Base-by-base conservation (phyloP, 805 yeast species). In the Nakazawaea holstii region DNA sequence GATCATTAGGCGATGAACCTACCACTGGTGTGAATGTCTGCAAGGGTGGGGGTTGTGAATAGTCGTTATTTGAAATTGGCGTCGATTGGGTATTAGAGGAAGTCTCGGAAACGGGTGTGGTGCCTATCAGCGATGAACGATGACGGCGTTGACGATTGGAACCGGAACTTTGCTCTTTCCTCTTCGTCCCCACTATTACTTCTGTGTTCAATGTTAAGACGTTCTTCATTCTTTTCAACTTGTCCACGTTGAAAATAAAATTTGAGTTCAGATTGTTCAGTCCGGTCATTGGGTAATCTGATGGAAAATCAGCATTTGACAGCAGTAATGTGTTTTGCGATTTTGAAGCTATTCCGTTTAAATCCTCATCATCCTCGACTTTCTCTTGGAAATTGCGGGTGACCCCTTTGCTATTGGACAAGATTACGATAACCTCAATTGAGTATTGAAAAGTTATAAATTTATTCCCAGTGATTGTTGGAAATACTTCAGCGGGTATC, bases 401-500 rank as follows among this genome's bases (percentile, higher is more conserved):
- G 6, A 71, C 64, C 8, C 62, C 55, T 50, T 69, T 73, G 50
- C 77, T 81, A 20, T 84, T 87, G 2, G 91, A 81, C 37, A 91
- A 65, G 58, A 90, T 90, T n/a, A 87, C 79, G 48, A 88, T 72
- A 2, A 86, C 90, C 60, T 90, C 97, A 13, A 90, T 68, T 59
- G 84, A 87, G 60, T 91, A 90, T 59, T 87, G 92, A 62, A 90
- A 90, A 2, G 89, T 74, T 8, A 89, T 88, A 41, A 83, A 66
- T 2, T 79, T 80, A 44, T 87, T 77, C 1, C 86, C 85, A 14
- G 78, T 73, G 11, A 88, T 86, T 0, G 96, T 87, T 0, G 96
- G 95, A 59, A 90, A 88, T 0, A 87, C 82, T 55, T 90, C 96
- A 0, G 85, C 78, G 0, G 97, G 97, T 0, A 90, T 82, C 52